Percentiles rank a stretch among this genome's conserved stretches.
These are phyloP conservation scores for Yueomyces sp. DNA, from an alignment of 1,139 yeast species.

Conservation along the genomic window DNA sequence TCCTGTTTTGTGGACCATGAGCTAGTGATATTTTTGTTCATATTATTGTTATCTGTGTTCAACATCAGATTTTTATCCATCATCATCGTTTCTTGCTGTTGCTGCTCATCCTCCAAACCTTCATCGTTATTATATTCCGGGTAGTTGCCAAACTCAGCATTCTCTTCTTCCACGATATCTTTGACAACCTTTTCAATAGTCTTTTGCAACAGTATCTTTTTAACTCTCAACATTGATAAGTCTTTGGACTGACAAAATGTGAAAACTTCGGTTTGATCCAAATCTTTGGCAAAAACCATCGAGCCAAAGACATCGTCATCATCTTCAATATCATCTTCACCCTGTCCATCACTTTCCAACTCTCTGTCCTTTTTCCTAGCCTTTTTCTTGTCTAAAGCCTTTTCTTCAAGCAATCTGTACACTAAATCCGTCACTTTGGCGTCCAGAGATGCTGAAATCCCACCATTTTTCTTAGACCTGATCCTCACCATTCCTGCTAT, in stretches of 20 bases:
- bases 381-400: slow-evolving; percentile 32
- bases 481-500: slow-evolving; percentile 14
- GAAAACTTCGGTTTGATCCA: slow-evolving; percentile 38
- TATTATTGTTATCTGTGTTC: slow-evolving; percentile 44
- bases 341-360: slow-evolving; percentile 11
- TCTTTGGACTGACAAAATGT: slow-evolving; percentile 49
- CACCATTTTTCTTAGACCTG: slow-evolving; percentile 12
- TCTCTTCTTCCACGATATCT: slow-evolving; percentile 27
- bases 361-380: slow-evolving; percentile 10
- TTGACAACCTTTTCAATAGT: slow-evolving; percentile 43
- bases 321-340: slow-evolving; percentile 34
- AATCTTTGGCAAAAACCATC: slow-evolving; percentile 49
- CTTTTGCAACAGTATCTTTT: slow-evolving; percentile 44
- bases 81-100: slow-evolving; percentile 18
- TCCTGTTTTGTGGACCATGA: slow-evolving; percentile 40
- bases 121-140: slow-evolving; percentile 19
- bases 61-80: slow-evolving; percentile 42
- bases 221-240: slow-evolving; percentile 52
- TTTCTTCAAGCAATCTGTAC: slow-evolving; percentile 39
- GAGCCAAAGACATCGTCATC: slow-evolving; percentile 21
- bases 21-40: slow-evolving; percentile 66
- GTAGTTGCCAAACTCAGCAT: slow-evolving; percentile 32
- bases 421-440: slow-evolving; percentile 39
- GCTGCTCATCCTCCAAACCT: slow-evolving; percentile 7
- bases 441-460: slow-evolving; percentile 28